These are phyloP conservation scores for Starmera amethionina DNA, from an alignment of 805 yeast species.

Conservation along the genomic window DNA sequence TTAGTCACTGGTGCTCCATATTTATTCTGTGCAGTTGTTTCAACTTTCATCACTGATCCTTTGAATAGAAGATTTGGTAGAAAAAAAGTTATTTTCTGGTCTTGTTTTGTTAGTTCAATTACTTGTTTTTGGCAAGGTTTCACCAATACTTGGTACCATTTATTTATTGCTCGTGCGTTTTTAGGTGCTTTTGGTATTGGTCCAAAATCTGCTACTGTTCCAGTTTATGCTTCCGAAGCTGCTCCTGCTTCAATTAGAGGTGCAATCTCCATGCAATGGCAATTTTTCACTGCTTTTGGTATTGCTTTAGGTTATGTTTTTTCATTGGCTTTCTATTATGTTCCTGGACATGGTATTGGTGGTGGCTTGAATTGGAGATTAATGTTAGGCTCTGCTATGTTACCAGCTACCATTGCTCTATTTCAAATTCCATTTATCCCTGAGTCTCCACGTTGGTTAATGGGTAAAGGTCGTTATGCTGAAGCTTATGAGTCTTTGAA, in stretches of 20 bases:
- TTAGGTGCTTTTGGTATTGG: slow-evolving; percentile 60
- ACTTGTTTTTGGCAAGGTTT: slow-evolving; percentile 67
- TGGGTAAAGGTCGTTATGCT: slow-evolving; percentile 55
- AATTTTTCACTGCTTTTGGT: slow-evolving; percentile 66
- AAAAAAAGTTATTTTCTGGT: slow-evolving; percentile 55
- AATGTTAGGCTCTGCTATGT: slow-evolving; percentile 58
- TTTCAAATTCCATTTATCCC: slow-evolving; percentile 59
- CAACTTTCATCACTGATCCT: slow-evolving; percentile 58
- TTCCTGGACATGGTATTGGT: slow-evolving; percentile 26
- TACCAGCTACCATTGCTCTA: slow-evolving; percentile 54
- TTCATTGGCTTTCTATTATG: slow-evolving; percentile 50
- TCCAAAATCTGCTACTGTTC: slow-evolving; percentile 68
- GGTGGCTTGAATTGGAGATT: slow-evolving; percentile 56
- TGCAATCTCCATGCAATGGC: slow-evolving; percentile 66
- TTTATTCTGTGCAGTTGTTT: slow-evolving; percentile 47
- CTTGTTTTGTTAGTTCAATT: slow-evolving; percentile 49
- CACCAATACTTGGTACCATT: slow-evolving; percentile 49
- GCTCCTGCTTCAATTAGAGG: slow-evolving; percentile 57
- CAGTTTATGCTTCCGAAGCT: slow-evolving; percentile 61
- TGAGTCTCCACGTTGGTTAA: slow-evolving; percentile 70
- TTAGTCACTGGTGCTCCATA: slow-evolving; percentile 65
- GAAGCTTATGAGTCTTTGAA: slow-evolving; percentile 48
- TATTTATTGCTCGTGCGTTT: slow-evolving; percentile 55
- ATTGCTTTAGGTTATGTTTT: slow-evolving; percentile 64
- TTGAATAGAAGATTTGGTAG: slow-evolving; percentile 50